A percentile compares a stretch with the other conserved stretches of the same genome.
Conservation (phyloP, 306 rosid genomes). For the Begonia fuchsioides region DNA sequence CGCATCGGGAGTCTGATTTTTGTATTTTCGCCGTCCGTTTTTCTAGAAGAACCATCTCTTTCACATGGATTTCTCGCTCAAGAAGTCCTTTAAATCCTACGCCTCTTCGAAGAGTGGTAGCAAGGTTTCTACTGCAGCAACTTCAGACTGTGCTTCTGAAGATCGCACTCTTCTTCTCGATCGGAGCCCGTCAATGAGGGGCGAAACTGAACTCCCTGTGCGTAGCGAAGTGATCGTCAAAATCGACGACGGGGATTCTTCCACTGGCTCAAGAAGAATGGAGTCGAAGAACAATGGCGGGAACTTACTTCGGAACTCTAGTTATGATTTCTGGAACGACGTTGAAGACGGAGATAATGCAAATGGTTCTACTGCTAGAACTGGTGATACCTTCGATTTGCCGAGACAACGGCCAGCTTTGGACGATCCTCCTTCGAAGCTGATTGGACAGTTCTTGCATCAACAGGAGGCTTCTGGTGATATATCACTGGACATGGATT, state of each 20-base stretch:
- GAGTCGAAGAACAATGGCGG: neutral
- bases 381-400: slow-evolving; percentile 31
- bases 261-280: neutral
- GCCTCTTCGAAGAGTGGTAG: slow-evolving; percentile 19
- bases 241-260: slow-evolving; percentile 27
- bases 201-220: neutral
- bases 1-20: no score
- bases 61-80: slow-evolving; percentile 45
- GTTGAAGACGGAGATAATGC: neutral
- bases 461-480: slow-evolving; percentile 68
- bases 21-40: no score
- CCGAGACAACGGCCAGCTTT: neutral
- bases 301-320: slow-evolving; percentile 42
- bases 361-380: neutral
- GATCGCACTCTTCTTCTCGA: neutral
- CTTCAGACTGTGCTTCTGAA: neutral
- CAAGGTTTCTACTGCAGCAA: slow-evolving; percentile 16
- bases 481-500: slow-evolving; percentile 68
- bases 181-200: slow-evolving; percentile 7
- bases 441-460: slow-evolving; percentile 55
- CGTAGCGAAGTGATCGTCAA: slow-evolving; percentile 40
- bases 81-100: slow-evolving; percentile 44
- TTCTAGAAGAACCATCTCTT: neutral
- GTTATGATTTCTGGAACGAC: slow-evolving; percentile 41
- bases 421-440: slow-evolving; percentile 74